Evolutionary conservation across 2,329 filamentous ascomycete genomes (phyloP).

Genomic region (Fusarium sp.): DNA sequence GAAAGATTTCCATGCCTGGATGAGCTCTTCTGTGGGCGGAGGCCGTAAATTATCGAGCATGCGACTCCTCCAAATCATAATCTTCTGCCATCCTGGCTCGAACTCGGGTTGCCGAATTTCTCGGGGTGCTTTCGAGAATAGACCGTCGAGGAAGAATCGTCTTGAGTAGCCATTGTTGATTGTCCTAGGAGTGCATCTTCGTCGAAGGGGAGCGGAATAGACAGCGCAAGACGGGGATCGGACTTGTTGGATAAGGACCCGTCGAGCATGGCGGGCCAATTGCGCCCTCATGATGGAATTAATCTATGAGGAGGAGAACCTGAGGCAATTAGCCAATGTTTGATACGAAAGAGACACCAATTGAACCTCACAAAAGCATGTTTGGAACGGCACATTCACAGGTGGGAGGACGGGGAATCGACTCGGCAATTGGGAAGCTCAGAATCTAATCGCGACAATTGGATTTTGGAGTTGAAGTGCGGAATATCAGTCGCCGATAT

Average conservation of each 20-base stretch:
- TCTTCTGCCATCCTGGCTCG: slow-evolving; percentile 77
- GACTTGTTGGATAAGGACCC: slow-evolving; percentile 53
- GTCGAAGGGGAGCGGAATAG: slow-evolving; percentile 48
- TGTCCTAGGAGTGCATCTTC: slow-evolving; percentile 44
- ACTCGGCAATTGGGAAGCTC: slow-evolving; percentile 36
- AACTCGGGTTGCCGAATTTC: slow-evolving; percentile 71
- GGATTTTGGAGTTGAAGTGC: slow-evolving; percentile 42
- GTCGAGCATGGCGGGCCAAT: slow-evolving; percentile 59
- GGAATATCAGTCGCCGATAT: slow-evolving; percentile 32
- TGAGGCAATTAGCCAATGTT: slow-evolving; percentile 27
- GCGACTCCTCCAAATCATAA: slow-evolving; percentile 76
- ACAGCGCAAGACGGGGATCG: slow-evolving; percentile 52
- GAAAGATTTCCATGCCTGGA: slow-evolving; percentile 73
- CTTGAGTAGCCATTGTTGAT: slow-evolving; percentile 39
- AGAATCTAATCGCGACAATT: slow-evolving; percentile 38
- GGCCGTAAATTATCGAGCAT: slow-evolving; percentile 73
- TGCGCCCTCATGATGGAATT: slow-evolving; percentile 59
- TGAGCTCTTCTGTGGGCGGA: slow-evolving; percentile 72
- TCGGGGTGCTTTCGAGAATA: slow-evolving; percentile 71
- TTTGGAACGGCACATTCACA: slow-evolving; percentile 37
- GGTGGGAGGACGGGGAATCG: slow-evolving; percentile 26
- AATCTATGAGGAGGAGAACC: slow-evolving; percentile 44
- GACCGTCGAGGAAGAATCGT: slow-evolving; percentile 68
- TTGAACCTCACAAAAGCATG: slow-evolving; percentile 42
- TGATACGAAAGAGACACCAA: too few relatives aligned